Base-by-base conservation (phyloP, 2,329 filamentous ascomycete species). In the Setomelanomma holmii region DNA sequence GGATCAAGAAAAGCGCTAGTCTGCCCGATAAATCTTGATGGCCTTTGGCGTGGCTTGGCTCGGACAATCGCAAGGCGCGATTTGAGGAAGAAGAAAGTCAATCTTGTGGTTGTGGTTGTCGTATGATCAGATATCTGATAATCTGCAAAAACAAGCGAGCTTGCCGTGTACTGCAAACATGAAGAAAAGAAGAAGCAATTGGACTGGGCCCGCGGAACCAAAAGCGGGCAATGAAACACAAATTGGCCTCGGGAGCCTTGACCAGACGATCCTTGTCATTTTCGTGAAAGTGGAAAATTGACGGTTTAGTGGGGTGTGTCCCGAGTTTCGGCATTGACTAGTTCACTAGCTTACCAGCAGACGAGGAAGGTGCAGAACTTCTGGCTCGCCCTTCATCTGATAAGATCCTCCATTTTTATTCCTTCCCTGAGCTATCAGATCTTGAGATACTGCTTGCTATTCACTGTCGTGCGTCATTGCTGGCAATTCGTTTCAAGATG, bases 401-500 rank as follows among this genome's bases (percentile, higher is more conserved):
- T 67, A 61, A 67, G 64, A 66, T 66, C 24, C 30, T 23, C 16
- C 42, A 14, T 47, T 34, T 35, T 40, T 21, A 42, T 44, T 21
- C 43, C 10, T 36, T 27, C 8, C 27, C 34, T 23, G 17, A n/a
- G n/a, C 40, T 49, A 56, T 62, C 56, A 42, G 52, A 49, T 55
- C 45, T 19, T 33, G 7, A 24, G 30, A n/a, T 33, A 27, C 21
- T 12, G 21, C n/a, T n/a, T n/a, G n/a, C n/a, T n/a, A n/a, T 41
- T 45, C 27, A 30, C 44, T 21, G 6, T 40, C 16, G 19, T 34
- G 35, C 27, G 30, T 40, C 54, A 48, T 33, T 10, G 33, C 34
- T 33, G 30, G 16, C n/a, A 36, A 38, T 20, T 17, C 19, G 3
- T 3, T 14, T 50, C 60, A 67, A 56, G 78, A 86, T 87, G 72